These are phyloP conservation scores for Podosphaera xanthii DNA, from an alignment of 2,329 filamentous ascomycete species.

Conservation along the genomic window DNA sequence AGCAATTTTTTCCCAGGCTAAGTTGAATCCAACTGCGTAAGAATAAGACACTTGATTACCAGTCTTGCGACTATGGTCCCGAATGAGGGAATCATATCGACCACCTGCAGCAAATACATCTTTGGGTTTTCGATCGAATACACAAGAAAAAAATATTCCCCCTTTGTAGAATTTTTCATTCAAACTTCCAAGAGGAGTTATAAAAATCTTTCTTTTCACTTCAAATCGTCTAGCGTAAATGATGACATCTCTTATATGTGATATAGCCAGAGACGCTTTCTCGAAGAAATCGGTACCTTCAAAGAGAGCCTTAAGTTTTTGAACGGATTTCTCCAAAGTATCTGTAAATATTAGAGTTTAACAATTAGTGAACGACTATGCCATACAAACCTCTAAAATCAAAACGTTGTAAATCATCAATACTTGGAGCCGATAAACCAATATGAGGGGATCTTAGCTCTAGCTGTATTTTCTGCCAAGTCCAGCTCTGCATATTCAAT, in stretches of 20 bases:
- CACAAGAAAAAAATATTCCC: slow-evolving; percentile 72
- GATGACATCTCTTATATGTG: slow-evolving; percentile 58
- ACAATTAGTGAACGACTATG: background rate
- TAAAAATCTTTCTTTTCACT: slow-evolving; percentile 55
- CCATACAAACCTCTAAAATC: slow-evolving; percentile 51
- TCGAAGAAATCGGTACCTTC: slow-evolving; percentile 46
- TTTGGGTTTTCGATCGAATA: slow-evolving; percentile 63
- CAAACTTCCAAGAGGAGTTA: slow-evolving; percentile 67
- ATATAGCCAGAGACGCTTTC: slow-evolving; percentile 51
- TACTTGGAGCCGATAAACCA: slow-evolving; percentile 65
- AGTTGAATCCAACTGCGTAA: slow-evolving; percentile 78
- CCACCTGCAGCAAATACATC: slow-evolving; percentile 87
- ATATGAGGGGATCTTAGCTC: slow-evolving; percentile 64
- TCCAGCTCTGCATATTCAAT: slow-evolving; percentile 58
- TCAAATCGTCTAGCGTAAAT: slow-evolving; percentile 55
- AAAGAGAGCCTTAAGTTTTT: slow-evolving; percentile 34
- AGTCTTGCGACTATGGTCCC: slow-evolving; percentile 54
- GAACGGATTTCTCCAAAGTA: slow-evolving; percentile 31
- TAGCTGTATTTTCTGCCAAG: slow-evolving; percentile 61
- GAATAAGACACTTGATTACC: slow-evolving; percentile 37
- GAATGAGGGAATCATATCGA: slow-evolving; percentile 74
- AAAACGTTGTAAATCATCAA: slow-evolving; percentile 76
- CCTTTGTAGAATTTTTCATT: slow-evolving; percentile 80
- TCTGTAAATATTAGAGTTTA: slow-evolving; percentile 19
- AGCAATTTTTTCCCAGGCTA: slow-evolving; percentile 63